Percentiles rank a stretch among this genome's conserved stretches.
phyloP scores from a whole-genome alignment of 2,329 filamentous ascomycete genomes.

The Chrysoporthe puriensis region DNA sequence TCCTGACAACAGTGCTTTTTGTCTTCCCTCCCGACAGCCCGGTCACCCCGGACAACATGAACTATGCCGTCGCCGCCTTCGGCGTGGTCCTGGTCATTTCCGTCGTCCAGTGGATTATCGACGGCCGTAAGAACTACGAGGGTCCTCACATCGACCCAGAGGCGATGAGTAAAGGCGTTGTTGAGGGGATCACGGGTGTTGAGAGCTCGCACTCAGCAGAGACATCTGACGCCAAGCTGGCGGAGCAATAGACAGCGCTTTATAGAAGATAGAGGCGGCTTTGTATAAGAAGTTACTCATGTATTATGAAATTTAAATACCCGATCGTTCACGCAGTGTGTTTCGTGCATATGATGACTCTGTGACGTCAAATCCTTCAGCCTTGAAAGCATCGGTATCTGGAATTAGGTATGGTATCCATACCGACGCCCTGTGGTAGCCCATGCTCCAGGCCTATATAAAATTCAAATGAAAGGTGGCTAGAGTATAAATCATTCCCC shows the following conservation, averaged over 20 bases:
- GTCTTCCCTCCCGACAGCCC: slow-evolving; percentile 72
- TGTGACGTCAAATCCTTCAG: neutral
- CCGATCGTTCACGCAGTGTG: neutral
- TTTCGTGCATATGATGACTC: neutral
- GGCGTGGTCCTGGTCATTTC: slow-evolving; percentile 52
- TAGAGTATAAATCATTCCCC: too few relatives aligned
- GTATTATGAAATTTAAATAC: neutral
- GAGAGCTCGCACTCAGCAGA: slow-evolving; percentile 21
- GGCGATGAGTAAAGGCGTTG: slow-evolving; percentile 29
- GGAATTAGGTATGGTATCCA: too few relatives aligned
- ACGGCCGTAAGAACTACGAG: slow-evolving; percentile 52
- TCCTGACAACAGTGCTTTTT: slow-evolving; percentile 75
- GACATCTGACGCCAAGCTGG: slow-evolving; percentile 14
- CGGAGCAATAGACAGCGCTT: slow-evolving; percentile 10
- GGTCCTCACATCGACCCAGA: slow-evolving; percentile 40
- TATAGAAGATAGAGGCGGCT: neutral
- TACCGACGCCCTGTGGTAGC: too few relatives aligned
- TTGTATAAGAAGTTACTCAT: neutral
- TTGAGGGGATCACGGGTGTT: slow-evolving; percentile 29
- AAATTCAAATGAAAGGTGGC: too few relatives aligned
- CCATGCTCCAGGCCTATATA: too few relatives aligned
- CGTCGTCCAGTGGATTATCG: slow-evolving; percentile 49
- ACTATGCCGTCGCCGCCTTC: slow-evolving; percentile 54
- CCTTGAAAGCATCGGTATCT: too few relatives aligned
- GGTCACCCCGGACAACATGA: slow-evolving; percentile 71